Evolutionary conservation across 1,284 basidiomycete genomes (phyloP), one percentile per base, ranked within the genome.

Genomic region (Meira miltonrushii): DNA sequence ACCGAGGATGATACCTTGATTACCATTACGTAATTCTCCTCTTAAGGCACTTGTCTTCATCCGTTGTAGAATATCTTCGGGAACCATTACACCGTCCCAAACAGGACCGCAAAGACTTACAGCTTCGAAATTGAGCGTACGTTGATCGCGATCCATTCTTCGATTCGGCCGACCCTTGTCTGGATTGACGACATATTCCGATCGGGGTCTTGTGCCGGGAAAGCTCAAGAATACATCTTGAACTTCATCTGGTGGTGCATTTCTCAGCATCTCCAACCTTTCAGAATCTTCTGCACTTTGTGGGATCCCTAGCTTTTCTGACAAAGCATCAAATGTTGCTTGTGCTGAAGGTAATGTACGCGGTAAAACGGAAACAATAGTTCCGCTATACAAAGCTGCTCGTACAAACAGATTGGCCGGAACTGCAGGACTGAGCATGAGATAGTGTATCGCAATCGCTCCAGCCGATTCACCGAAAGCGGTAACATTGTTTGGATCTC

Each of bases 401-500:
- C 62, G 61, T 39, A 62, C 58, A 57, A 70, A 70, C 5, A 70
- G 49, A 11, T 54, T 61, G 7, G 53, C 47, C 1, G 65, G 68
- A 2, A 60, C 57, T 21, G 15, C n/a, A 0, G 43, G 47, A 2
- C 59, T 61, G 6, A 66, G 53, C 6, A 71, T 54, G 9, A 67
- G 57, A 33, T 66, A 69, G 55, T 68, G 13, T 60, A 63, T 15
- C 61, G 56, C 51, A 58, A 70, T 44, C 76, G 58, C 74, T 9
- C 71, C 71, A 15, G 71, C 68, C n/a, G 67, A 65, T 39, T 76
- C 67, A 49, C 74, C 74, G 21, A 71, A 74, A 1, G 62, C 59
- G 3, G 70, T 73, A 43, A 76, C 65, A 78, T 85, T 85, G 41
- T 72, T 64, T 15, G 83, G 81, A 72, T 87, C 85, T 0, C 87